Base-by-base conservation (phyloP, 2,329 filamentous ascomycete species). In the Pleomassaria siparia region DNA sequence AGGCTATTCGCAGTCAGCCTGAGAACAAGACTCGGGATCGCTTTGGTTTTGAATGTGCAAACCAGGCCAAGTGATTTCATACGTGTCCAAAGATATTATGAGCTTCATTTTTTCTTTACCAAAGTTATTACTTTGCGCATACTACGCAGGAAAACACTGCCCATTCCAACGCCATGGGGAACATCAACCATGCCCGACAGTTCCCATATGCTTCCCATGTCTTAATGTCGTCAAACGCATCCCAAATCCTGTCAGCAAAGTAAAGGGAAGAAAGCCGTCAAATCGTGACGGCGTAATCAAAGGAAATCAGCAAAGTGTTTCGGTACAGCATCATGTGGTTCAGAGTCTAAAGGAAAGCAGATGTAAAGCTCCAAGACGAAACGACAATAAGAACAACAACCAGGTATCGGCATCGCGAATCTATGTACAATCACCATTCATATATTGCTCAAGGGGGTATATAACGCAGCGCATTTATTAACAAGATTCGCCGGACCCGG, bases 201-300 rank as follows among this genome's bases (percentile, higher is more conserved):
- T 32, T 50, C 50, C 53, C 50, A 32, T 50, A 55, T 53, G 52
- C 52, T 43, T 41, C 40, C n/a, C 26, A 18, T 32, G 21, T 26
- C 40, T 50, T 25, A 12, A 22, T 29, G 22, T 41, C 43, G 39
- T 41, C 39, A 13, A 26, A 29, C 12, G 25, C 25, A 41, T 4
- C 21, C 15, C 9, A 41, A 41, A n/a, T n/a, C n/a, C n/a, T n/a
- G n/a, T 12, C 25, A 26, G 12, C 21, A 25, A 13, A 20, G 11
- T 18, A 44, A 46, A 48, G 36, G 9, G 29, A 32, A 32, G 29
- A 32, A 32, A 10, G 29, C 29, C 29, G 29, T n/a, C 29, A 7
- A n/a, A 32, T 32, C 29, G 15, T 32, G 29, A 32, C 13, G 15
- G 29, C 29, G 29, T 32, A 15, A 32, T 9, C 6, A 33, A 33